Percentiles rank a stretch among this genome's conserved stretches.
Evolutionary conservation across 352 stramenopile species (phyloP).

Genomic region (Sclerospora graminicola): DNA sequence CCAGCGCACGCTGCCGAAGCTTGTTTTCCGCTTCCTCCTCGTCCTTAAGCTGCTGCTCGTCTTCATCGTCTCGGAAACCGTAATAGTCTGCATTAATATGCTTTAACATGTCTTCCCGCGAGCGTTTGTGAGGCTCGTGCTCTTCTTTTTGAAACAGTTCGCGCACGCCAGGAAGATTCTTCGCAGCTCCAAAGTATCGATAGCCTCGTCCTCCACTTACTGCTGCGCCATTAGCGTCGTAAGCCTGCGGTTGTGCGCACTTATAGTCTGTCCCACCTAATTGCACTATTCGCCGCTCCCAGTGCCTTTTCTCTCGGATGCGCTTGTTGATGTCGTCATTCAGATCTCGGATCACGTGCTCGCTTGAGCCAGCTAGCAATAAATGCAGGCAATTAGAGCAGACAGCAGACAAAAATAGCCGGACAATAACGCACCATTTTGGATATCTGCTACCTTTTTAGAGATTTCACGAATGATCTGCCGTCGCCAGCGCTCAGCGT

Average conservation of each 20-base stretch:
- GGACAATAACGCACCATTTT: slow-evolving; percentile 71
- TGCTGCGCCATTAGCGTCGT: slow-evolving; percentile 59
- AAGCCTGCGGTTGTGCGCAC: slow-evolving; percentile 64
- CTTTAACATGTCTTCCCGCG: slow-evolving; percentile 84
- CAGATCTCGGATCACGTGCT: slow-evolving; percentile 94
- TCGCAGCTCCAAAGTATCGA: slow-evolving; percentile 96
- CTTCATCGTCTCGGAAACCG: slow-evolving; percentile 57
- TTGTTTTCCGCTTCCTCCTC: slow-evolving; percentile 36
- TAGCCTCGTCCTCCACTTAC: slow-evolving; percentile 81
- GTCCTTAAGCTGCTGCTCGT: slow-evolving; percentile 37
- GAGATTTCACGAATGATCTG: slow-evolving; percentile 94
- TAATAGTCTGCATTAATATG: slow-evolving; percentile 85
- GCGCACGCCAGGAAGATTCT: slow-evolving; percentile 91
- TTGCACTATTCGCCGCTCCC: slow-evolving; percentile 82
- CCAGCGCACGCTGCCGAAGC: slow-evolving; percentile 37
- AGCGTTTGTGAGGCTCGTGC: slow-evolving; percentile 43
- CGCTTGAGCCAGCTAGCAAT: slow-evolving; percentile 77
- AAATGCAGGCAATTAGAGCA: background rate
- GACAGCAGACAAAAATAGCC: background rate
- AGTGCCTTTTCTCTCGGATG: slow-evolving; percentile 88
- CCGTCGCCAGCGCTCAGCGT: slow-evolving; percentile 89
- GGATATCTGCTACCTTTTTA: slow-evolving; percentile 93
- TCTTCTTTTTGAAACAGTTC: slow-evolving; percentile 89
- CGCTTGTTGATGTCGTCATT: slow-evolving; percentile 99
- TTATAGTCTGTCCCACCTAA: slow-evolving; percentile 87